phyloP scores from a whole-genome alignment of 2,329 filamentous ascomycete genomes.

The Ophiostoma triangulosporum region DNA sequence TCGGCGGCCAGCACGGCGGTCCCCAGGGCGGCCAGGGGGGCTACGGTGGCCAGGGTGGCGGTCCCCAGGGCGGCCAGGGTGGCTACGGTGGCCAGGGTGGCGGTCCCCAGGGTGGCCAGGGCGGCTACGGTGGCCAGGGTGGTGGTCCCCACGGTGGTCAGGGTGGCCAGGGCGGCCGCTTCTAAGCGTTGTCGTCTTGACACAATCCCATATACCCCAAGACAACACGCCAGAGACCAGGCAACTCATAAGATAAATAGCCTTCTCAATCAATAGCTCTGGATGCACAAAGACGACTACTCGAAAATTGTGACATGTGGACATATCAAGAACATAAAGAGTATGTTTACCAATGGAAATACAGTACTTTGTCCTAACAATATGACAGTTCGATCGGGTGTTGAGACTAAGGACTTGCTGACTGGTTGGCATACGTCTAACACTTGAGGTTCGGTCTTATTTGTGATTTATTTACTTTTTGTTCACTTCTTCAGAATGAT shows the following conservation, averaged over 20 bases:
- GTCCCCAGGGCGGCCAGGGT: neutral
- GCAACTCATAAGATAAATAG: neutral
- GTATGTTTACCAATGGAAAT: too few species aligned
- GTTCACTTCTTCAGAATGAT: too few species aligned
- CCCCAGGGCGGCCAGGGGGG: neutral
- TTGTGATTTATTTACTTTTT: too few species aligned
- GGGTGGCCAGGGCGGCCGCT: neutral
- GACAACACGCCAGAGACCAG: neutral
- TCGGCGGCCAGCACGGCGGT: neutral
- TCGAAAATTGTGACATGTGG: too few species aligned
- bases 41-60: neutral
- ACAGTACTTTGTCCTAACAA: too few species aligned
- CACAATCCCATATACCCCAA: neutral
- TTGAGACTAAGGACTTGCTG: too few species aligned
- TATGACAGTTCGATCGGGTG: too few species aligned
- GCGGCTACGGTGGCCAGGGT: neutral
- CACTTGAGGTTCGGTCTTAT: too few species aligned
- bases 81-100: neutral
- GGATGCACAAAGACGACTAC: too few species aligned
- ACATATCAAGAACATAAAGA: too few species aligned
- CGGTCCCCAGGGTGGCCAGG: neutral
- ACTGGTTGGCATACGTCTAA: too few species aligned
- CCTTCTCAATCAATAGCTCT: too few species aligned
- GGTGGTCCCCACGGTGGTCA: neutral
- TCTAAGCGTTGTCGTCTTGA: neutral